Conservation (phyloP, 768 basidiomycete species). For the Piloderma croceum region DNA sequence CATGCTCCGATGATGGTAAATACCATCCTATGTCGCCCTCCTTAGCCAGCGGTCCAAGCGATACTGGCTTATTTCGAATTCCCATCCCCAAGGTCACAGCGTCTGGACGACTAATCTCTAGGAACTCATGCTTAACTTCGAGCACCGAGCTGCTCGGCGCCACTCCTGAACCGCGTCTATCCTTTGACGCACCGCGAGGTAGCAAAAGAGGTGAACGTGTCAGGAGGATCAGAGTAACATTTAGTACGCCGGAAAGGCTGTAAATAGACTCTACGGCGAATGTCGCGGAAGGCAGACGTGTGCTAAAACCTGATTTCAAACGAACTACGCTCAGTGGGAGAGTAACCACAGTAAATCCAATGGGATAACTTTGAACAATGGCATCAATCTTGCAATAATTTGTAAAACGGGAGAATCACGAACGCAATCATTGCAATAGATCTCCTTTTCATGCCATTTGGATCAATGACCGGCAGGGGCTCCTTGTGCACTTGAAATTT, state of each 20-base stretch:
- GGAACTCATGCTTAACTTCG: no score
- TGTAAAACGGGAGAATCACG: neutral
- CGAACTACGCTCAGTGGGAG: conserved; percentile 37
- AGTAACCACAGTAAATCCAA: conserved; percentile 31
- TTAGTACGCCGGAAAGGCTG: conserved; percentile 34
- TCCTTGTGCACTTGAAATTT: conserved; percentile 20
- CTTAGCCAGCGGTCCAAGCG: no score
- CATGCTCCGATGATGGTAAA: no score
- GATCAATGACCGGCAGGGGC: conserved; percentile 8
- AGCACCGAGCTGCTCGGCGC: no score
- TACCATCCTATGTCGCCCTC: no score
- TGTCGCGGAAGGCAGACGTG: conserved; percentile 26
- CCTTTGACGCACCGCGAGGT: no score
- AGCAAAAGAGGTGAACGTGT: no score
- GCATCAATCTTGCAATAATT: neutral
- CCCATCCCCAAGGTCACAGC: no score
- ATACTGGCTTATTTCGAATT: no score
- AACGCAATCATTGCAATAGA: conserved; percentile 28
- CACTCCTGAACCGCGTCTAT: no score
- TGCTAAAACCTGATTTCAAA: conserved; percentile 32
- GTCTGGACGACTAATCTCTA: no score
- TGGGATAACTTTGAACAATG: conserved; percentile 34
- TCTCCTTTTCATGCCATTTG: conserved; percentile 12
- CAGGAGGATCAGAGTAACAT: conserved; percentile 33
- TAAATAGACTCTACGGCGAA: conserved; percentile 29